phyloP scores from a whole-genome alignment of 768 basidiomycete species.

The Leccinum variicolor region DNA sequence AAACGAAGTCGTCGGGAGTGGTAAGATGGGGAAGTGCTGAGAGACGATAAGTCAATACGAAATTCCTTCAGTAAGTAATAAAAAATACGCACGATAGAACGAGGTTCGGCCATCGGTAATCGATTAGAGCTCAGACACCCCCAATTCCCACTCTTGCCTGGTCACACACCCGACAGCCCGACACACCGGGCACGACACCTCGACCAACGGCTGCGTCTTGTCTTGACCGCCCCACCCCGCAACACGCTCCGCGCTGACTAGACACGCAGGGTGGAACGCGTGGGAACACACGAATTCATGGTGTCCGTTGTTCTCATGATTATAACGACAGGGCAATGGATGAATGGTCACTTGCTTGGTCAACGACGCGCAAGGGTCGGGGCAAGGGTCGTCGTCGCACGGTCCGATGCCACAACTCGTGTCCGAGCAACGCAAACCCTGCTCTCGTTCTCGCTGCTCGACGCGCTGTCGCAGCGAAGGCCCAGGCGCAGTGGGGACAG shows the following conservation, averaged over 20 bases:
- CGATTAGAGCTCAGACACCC: conserved; percentile 32
- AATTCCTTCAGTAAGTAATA: neutral
- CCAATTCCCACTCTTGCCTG: conserved; percentile 59
- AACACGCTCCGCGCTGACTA: conserved; percentile 65
- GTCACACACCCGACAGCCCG: conserved; percentile 58
- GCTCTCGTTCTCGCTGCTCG: conserved; percentile 69
- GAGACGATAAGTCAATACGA: neutral
- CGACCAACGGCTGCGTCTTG: conserved; percentile 40
- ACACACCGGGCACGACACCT: conserved; percentile 77
- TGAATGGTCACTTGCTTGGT: conserved; percentile 26
- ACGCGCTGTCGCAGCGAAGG: conserved; percentile 69
- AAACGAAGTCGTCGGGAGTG: neutral
- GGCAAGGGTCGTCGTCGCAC: conserved; percentile 64
- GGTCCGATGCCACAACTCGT: conserved; percentile 73
- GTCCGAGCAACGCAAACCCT: conserved; percentile 69
- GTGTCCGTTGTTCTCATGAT: conserved; percentile 10
- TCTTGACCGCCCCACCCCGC: conserved; percentile 58
- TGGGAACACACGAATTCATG: conserved; percentile 49
- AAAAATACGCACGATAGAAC: conserved; percentile 4
- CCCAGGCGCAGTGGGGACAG: conserved; percentile 60
- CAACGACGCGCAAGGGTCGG: conserved; percentile 23
- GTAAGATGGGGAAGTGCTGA: neutral
- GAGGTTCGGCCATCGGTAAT: neutral
- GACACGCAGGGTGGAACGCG: conserved; percentile 67
- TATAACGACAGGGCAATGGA: conserved; percentile 6